Evolutionary conservation across 441 rosid genomes (phyloP).

Genomic region (Arabidopsis hybrid): DNA sequence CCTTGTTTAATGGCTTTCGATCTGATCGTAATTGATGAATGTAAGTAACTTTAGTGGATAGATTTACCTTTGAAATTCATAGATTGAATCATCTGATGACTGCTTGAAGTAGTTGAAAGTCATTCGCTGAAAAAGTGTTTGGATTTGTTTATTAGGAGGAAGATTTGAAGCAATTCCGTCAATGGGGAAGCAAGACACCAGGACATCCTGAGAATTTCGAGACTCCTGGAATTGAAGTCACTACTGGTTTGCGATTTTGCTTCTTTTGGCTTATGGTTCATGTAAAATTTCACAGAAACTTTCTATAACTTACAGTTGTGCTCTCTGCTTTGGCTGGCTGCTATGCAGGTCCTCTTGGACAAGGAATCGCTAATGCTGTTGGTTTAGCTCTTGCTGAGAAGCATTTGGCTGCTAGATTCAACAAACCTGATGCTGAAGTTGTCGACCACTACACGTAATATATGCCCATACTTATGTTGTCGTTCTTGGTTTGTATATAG

Average conservation of each 20-base stretch:
- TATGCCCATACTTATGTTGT: not conserved
- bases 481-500: not conserved
- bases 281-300: not conserved
- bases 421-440: conserved; percentile 91
- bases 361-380: conserved; percentile 96
- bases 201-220: conserved; percentile 99
- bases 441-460: conserved; percentile 89
- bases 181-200: conserved; percentile 96
- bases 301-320: not conserved
- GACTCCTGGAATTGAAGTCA: conserved; percentile 98
- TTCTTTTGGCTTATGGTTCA: conserved; percentile 12
- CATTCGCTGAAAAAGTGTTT: conserved; percentile 2
- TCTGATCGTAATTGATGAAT: conserved; percentile 11
- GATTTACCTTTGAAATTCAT: not conserved
- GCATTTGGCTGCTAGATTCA: conserved; percentile 96
- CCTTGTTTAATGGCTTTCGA: conserved; percentile 10
- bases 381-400: conserved; percentile 99
- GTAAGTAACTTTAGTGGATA: not conserved
- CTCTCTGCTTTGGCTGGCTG: conserved; percentile 15
- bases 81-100: conserved; percentile 5
- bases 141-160: conserved; percentile 65
- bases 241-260: conserved; percentile 75
- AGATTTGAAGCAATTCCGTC: conserved; percentile 91
- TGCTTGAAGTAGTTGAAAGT: conserved; percentile 25
- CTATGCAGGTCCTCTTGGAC: conserved; percentile 95